Base-by-base conservation (phyloP, 2,329 filamentous ascomycete species). In the Trichoderma simmonsii region DNA sequence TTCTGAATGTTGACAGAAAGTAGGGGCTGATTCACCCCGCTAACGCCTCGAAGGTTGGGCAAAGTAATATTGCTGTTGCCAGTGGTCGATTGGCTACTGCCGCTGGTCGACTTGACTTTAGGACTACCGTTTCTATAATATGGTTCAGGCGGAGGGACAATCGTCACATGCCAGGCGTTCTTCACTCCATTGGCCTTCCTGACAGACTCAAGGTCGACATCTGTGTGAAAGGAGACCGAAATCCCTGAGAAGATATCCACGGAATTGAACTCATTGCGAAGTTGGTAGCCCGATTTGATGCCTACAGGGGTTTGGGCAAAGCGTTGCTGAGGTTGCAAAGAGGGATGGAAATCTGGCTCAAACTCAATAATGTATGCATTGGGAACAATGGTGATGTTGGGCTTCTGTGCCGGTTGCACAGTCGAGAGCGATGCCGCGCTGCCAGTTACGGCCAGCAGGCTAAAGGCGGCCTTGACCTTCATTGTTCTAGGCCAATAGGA, bases 1-100 rank as follows among this genome's bases (percentile, higher is more conserved):
- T 70, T 73, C 43, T 75, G 65, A 11, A 75, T 70, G 30, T 74
- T 73, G 9, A 62, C 68, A 71, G 74, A 74, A 7, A 9, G 24
- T 5, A 69, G 57, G 26, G 66, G 66, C 7, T 61, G 28, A 28
- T 69, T 69, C n/a, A 62, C 39, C 0, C 34, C 24, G 14, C 21
- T 26, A 30, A 21, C 61, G 11, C 36, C 57, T 48, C 66, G 32
- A 1, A 26, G 30, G n/a, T 63, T 39, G 6, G 57, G 66, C 21
- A 69, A 11, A 7, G 7, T 15, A 15, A 6, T 18, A 39, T 39
- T 39, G 36, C 36, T 39, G 15, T 8, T 18, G 36, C 15, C 15
- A 39, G 36, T 4, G 36, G 36, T 39, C 15, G 36, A 18, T 39
- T 39, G 36, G 36, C 15, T 39, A 39, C 36, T 39, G 15, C 12